These are phyloP conservation scores for Echeveria elegans DNA, from an alignment of 164 flowering plant species.

Conservation along the genomic window DNA sequence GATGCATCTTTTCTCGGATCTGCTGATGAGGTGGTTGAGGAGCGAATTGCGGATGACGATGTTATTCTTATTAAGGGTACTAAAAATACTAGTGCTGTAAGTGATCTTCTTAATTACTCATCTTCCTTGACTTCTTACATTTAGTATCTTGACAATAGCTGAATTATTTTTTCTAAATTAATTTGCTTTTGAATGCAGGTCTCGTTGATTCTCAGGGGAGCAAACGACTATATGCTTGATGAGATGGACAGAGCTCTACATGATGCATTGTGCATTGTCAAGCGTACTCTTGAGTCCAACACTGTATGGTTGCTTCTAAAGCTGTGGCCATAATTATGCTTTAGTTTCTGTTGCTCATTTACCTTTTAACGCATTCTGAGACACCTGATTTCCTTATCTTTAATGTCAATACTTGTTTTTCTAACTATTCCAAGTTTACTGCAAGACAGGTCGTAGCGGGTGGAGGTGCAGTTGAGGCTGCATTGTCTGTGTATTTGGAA, in stretches of 20 bases:
- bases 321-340: too few relatives aligned
- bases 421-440: too few relatives aligned
- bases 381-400: not conserved
- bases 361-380: not conserved
- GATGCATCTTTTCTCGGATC: constrained; percentile 78
- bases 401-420: too few relatives aligned
- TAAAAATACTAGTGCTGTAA: constrained; percentile 76
- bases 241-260: constrained; percentile 99
- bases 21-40: constrained; percentile 95
- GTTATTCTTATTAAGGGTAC: constrained; percentile 93
- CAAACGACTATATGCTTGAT: constrained; percentile 98
- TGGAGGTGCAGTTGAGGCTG: constrained; percentile 98
- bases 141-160: not conserved
- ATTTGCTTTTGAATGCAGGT: constrained; percentile 33
- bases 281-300: constrained; percentile 94
- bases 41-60: constrained; percentile 89
- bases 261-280: constrained; percentile 92
- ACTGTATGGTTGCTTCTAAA: constrained; percentile 49
- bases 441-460: constrained; percentile 85
- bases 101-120: constrained; percentile 18
- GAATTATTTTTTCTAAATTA: not conserved
- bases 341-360: not conserved
- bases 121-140: not conserved
- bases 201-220: constrained; percentile 90
- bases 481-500: constrained; percentile 89